A percentile compares a stretch with the other conserved stretches of the same genome.
Conservation (phyloP, 2,329 filamentous ascomycete genomes). For the Triangularia verruculosa region DNA sequence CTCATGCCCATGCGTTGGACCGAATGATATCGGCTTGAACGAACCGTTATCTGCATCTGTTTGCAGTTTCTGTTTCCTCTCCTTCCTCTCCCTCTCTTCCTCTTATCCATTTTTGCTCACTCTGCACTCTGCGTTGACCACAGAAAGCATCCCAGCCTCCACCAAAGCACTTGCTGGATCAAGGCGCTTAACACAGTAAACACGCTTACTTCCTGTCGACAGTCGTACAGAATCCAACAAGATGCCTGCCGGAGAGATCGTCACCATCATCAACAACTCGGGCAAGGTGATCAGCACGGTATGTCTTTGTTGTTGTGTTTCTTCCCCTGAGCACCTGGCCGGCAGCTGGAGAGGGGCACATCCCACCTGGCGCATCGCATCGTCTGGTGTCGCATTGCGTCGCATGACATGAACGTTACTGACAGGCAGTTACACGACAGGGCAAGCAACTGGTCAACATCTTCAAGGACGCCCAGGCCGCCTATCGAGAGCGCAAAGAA, state of each 20-base stretch:
- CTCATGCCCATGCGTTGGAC: background rate
- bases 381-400: background rate
- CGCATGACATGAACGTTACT: background rate
- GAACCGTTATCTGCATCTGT: background rate
- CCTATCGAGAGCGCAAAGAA: constrained; percentile 84
- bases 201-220: background rate
- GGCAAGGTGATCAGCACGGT: constrained; percentile 89
- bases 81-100: background rate
- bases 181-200: constrained; percentile 6
- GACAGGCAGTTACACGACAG: constrained; percentile 42
- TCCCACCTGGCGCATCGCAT: background rate
- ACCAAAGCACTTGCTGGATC: constrained; percentile 6
- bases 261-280: constrained; percentile 86
- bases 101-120: background rate
- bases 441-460: constrained; percentile 86
- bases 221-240: constrained; percentile 3
- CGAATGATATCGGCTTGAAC: background rate
- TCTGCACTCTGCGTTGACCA: background rate
- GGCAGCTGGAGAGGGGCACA: background rate
- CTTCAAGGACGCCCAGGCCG: constrained; percentile 86
- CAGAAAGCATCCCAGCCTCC: background rate
- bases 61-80: background rate
- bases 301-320: constrained; percentile 37
- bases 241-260: constrained; percentile 55
- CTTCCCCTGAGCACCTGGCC: background rate